Conservation (phyloP, 169 alveolate species). For the Plasmodium vinckei region DNA sequence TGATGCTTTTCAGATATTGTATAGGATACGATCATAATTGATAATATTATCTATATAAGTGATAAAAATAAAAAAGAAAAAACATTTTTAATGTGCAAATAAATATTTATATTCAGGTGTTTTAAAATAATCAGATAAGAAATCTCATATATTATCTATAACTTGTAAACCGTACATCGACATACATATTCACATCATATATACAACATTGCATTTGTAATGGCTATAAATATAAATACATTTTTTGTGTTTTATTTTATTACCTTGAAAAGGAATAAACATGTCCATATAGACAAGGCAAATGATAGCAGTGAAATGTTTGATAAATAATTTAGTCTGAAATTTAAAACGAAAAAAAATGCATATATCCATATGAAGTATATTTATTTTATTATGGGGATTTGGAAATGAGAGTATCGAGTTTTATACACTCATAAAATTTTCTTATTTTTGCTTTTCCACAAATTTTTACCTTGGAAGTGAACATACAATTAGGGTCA, state of each 20-base stretch:
- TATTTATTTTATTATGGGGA: no score
- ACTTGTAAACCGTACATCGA: no score
- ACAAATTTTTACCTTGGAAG: conserved; percentile 78
- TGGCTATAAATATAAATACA: neutral
- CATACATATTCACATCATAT: neutral
- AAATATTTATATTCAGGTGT: no score
- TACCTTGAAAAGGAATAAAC: conserved; percentile 76
- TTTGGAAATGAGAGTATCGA: no score
- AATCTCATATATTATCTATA: no score
- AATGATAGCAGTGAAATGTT: conserved; percentile 63
- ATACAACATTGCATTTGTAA: neutral
- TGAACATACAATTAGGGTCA: conserved; percentile 81
- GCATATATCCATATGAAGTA: no score
- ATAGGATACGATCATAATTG: conserved; percentile 69
- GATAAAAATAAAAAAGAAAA: conserved; percentile 4
- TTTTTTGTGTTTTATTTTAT: neutral
- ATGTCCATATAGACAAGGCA: conserved; percentile 71
- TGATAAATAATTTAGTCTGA: conserved; percentile 70
- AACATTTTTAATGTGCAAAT: no score
- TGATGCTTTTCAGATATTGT: conserved; percentile 71
- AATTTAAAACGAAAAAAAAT: neutral
- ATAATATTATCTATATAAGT: conserved; percentile 40
- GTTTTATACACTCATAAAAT: neutral
- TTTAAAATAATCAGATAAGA: no score
- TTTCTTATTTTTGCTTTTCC: neutral